Evolutionary conservation across 352 stramenopile genomes (phyloP).

Genomic region (Globisporangium acanthophoron): DNA sequence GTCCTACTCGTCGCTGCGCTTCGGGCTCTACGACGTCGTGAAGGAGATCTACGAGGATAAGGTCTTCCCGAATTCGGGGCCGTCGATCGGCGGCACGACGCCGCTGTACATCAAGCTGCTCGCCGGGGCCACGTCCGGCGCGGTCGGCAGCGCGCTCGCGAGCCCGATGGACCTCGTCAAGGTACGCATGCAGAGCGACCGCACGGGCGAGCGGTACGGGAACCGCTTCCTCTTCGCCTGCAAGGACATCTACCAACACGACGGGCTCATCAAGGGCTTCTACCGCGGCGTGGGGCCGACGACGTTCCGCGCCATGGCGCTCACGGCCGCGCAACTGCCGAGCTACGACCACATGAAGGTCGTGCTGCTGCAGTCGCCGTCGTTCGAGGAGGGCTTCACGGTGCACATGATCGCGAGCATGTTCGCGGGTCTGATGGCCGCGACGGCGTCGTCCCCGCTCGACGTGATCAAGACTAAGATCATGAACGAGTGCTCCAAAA

Average conservation of each 20-base stretch:
- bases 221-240: conserved; percentile 62
- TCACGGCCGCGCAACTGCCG: conserved; percentile 70
- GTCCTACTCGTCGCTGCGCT: conserved; percentile 75
- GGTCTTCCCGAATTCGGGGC: conserved; percentile 31
- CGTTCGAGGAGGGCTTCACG: conserved; percentile 46
- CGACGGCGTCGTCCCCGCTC: conserved; percentile 61
- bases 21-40: conserved; percentile 73
- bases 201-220: conserved; percentile 49
- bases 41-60: conserved; percentile 68
- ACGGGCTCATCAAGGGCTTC: conserved; percentile 58
- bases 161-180: conserved; percentile 82
- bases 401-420: conserved; percentile 69
- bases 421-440: conserved; percentile 65
- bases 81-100: conserved; percentile 28
- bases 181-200: conserved; percentile 73
- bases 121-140: conserved; percentile 52
- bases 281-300: conserved; percentile 68
- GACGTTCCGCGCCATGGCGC: conserved; percentile 60
- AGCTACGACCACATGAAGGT: conserved; percentile 83
- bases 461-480: conserved; percentile 87
- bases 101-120: conserved; percentile 67
- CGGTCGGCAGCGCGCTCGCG: conserved; percentile 55
- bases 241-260: conserved; percentile 49
- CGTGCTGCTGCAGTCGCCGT: conserved; percentile 39
- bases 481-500: conserved; percentile 65